phyloP scores from a whole-genome alignment of 2,329 filamentous ascomycete genomes.

The Piedraia hortae region DNA sequence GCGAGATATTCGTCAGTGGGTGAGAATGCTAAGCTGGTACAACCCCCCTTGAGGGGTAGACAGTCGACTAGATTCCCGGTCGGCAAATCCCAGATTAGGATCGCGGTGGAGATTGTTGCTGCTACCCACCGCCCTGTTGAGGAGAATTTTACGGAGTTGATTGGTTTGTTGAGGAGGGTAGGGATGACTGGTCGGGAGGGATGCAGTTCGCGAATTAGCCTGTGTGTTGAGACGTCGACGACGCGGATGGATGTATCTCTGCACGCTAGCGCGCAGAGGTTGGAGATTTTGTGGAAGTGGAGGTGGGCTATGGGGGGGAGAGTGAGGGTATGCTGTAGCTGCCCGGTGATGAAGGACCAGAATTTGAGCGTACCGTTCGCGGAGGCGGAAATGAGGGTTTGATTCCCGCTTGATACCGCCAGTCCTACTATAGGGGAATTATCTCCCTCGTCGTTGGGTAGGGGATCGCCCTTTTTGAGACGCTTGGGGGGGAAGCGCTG shows the following conservation, averaged over 20 bases:
- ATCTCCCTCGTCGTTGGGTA: conserved; percentile 17
- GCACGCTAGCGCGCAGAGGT: conserved; percentile 68
- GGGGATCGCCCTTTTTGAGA: conserved; percentile 7
- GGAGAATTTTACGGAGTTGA: conserved; percentile 36
- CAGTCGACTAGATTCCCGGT: conserved; percentile 89
- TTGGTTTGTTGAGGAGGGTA: conserved; percentile 4
- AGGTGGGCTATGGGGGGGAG: conserved; percentile 56
- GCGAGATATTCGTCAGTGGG: conserved; percentile 82
- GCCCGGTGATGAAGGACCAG: conserved; percentile 78
- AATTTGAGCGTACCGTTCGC: conserved; percentile 88
- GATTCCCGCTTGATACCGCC: conserved; percentile 70
- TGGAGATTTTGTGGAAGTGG: conserved; percentile 56
- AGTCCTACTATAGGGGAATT: conserved; percentile 56
- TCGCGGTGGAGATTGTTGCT: conserved; percentile 53
- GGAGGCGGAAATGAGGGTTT: conserved; percentile 58
- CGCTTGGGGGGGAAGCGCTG: conserved; percentile 63
- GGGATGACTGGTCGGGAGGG: conserved; percentile 24
- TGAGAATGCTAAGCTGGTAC: conserved; percentile 68
- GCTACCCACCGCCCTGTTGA: conserved; percentile 85
- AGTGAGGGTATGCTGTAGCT: conserved; percentile 52
- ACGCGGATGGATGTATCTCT: conserved; percentile 71
- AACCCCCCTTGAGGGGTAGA: conserved; percentile 51
- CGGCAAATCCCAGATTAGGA: conserved; percentile 80
- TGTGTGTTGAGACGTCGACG: conserved; percentile 71
- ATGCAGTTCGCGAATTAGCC: conserved; percentile 80